These are phyloP conservation scores for Mycena capillaripes DNA, from an alignment of 768 basidiomycete species.

Conservation along the genomic window DNA sequence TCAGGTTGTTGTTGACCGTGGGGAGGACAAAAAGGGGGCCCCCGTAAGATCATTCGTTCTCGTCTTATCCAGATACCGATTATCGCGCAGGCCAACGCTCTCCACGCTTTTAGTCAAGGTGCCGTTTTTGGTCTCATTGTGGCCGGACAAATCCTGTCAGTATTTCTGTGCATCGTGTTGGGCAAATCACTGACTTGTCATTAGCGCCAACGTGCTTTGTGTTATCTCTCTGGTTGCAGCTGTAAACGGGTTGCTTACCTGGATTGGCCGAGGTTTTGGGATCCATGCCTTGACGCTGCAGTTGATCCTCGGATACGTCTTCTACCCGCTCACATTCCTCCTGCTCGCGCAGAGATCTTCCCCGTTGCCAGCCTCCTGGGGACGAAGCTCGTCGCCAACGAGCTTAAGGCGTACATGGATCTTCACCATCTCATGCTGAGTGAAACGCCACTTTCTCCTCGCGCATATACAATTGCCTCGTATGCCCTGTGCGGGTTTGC, in stretches of 20 bases:
- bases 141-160: constrained; percentile 89
- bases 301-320: constrained; percentile 87
- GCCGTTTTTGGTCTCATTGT: constrained; percentile 89
- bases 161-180: constrained; percentile 12
- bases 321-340: constrained; percentile 91
- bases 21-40: constrained; percentile 64
- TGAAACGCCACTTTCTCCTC: constrained; percentile 70
- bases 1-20: constrained; percentile 83
- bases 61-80: neutral
- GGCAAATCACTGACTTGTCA: constrained; percentile 31
- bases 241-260: constrained; percentile 90
- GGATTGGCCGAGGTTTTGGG: constrained; percentile 90
- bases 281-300: constrained; percentile 87
- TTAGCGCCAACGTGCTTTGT: constrained; percentile 86
- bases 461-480: constrained; percentile 85
- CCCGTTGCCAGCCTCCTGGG: constrained; percentile 85
- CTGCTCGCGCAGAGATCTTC: constrained; percentile 82
- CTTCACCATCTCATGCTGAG: constrained; percentile 64
- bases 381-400: constrained; percentile 89
- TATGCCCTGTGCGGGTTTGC: constrained; percentile 95
- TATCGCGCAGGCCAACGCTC: constrained; percentile 71
- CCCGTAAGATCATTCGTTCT: constrained; percentile 57
- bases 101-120: constrained; percentile 91
- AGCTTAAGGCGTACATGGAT: constrained; percentile 83
- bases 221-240: constrained; percentile 84